Base-by-base conservation (phyloP, 805 yeast genomes). In the Metschnikowia dekortorum region DNA sequence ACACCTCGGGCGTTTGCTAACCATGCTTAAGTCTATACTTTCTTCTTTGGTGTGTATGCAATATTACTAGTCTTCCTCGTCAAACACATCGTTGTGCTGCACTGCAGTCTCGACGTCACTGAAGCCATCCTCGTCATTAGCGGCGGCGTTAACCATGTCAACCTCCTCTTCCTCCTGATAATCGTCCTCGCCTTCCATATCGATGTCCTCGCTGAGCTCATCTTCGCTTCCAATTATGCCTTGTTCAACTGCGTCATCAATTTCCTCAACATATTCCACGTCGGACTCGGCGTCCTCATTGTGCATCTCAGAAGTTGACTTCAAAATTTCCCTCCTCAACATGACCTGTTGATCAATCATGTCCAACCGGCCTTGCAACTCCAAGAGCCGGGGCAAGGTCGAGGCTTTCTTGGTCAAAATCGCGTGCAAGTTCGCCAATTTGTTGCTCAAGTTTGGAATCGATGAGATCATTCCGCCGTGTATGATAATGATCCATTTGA, bases 201-300 rank as follows among this genome's bases (percentile, higher is more conserved):
- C 53, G 18, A 44, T 43, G 40, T 51, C 54, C 18, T 43, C 47
- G 13, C 51, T 55, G 33, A 49, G 53, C 7, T 53, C 58, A 42
- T 48, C 53, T 3, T 62, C 65, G 48, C 53, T 48, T n/a, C 53
- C 61, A 37, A 57, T 46, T 5, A 52, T 30, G n/a, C 60, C 60
- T 3, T 51, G 37, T 40, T 56, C 57, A 35, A 47, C 52, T n/a
- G 79, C 79, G 54, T 78, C 83, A 60, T 80, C 85, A 28, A 85
- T 63, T 58, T 84, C 91, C 66, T 85, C 92, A 26, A 81, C 71
- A 59, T 84, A 85, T 57, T 85, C 91, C n/a, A 85, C 85, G 46
- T 77, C 83, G 46, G 73, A 66, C 51, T 77, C 81, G 1, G 57
- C 62, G 8, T 62, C 66, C 8, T 65, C 66, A n/a, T 57, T 63